Evolutionary conservation across 768 basidiomycete genomes (phyloP).

Genomic region (Trametes villosa): DNA sequence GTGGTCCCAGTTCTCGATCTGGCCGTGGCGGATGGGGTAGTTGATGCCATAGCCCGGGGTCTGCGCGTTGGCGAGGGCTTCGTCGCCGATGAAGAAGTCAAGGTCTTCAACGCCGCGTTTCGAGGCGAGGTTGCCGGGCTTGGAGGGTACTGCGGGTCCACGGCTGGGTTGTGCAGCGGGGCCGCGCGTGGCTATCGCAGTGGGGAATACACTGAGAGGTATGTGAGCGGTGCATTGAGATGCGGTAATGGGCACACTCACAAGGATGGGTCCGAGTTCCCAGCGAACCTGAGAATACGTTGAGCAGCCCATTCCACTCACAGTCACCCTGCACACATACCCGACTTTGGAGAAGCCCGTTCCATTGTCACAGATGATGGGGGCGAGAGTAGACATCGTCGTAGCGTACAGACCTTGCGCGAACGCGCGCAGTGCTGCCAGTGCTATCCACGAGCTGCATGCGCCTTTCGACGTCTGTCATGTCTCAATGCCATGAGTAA

Average conservation of each 20-base stretch:
- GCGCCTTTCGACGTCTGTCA: not conserved
- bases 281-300: slow-evolving; percentile 74
- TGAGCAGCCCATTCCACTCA: not conserved
- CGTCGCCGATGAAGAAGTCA: slow-evolving; percentile 99
- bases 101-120: slow-evolving; percentile 98
- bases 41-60: slow-evolving; percentile 92
- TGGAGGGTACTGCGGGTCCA: slow-evolving; percentile 79
- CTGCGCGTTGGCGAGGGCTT: slow-evolving; percentile 94
- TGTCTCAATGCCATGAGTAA: not conserved
- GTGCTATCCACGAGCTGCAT: not conserved
- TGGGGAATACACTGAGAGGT: slow-evolving; percentile 84
- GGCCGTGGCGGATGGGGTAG: slow-evolving; percentile 96
- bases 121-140: slow-evolving; percentile 90
- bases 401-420: slow-evolving; percentile 6
- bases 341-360: slow-evolving; percentile 98
- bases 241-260: slow-evolving; percentile 44
- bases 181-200: slow-evolving; percentile 91
- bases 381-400: slow-evolving; percentile 82
- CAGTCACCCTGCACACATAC: slow-evolving; percentile 50
- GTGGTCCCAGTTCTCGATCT: slow-evolving; percentile 98
- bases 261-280: slow-evolving; percentile 99
- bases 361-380: slow-evolving; percentile 98
- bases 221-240: not conserved
- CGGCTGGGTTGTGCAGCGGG: slow-evolving; percentile 61
- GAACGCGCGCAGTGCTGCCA: not conserved